A percentile compares a stretch with the other conserved stretches of the same genome.
Evolutionary conservation across 164 flowering plant species (phyloP).

Genomic region (Magnolia sinica): DNA sequence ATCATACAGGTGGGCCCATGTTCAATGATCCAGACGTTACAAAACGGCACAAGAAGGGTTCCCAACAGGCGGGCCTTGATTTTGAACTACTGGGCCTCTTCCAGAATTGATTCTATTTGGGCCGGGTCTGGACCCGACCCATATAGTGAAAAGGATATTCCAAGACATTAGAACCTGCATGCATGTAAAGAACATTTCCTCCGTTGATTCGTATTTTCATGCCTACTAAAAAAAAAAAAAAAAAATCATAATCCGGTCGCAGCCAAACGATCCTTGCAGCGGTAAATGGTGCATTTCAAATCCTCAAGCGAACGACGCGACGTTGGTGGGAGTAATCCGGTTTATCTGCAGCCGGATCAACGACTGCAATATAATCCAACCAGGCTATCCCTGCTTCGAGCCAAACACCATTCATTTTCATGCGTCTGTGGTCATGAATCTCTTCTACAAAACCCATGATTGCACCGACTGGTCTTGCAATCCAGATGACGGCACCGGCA

Average conservation of each 20-base stretch:
- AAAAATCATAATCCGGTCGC: neutral
- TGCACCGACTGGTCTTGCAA: neutral
- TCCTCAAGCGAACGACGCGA: neutral
- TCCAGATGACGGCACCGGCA: neutral
- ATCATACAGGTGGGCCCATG: no score
- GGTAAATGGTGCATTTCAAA: slow-evolving; percentile 5
- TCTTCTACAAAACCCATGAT: neutral
- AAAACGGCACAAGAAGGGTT: no score
- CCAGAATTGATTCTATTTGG: no score
- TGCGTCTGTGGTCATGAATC: neutral
- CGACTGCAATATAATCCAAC: neutral
- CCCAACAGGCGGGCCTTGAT: no score
- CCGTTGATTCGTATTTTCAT: no score
- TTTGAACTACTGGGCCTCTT: no score
- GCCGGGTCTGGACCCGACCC: no score
- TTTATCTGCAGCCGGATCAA: neutral
- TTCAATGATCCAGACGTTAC: no score
- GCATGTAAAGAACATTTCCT: no score
- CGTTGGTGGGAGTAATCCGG: neutral
- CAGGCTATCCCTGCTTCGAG: neutral
- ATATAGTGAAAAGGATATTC: no score
- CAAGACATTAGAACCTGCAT: no score
- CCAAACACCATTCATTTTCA: neutral
- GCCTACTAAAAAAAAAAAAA: no score
- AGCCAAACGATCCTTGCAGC: neutral